Percentiles rank a stretch among this genome's conserved stretches.
Conservation (phyloP, 2,329 filamentous ascomycete species). For the Talaromyces marneffei region DNA sequence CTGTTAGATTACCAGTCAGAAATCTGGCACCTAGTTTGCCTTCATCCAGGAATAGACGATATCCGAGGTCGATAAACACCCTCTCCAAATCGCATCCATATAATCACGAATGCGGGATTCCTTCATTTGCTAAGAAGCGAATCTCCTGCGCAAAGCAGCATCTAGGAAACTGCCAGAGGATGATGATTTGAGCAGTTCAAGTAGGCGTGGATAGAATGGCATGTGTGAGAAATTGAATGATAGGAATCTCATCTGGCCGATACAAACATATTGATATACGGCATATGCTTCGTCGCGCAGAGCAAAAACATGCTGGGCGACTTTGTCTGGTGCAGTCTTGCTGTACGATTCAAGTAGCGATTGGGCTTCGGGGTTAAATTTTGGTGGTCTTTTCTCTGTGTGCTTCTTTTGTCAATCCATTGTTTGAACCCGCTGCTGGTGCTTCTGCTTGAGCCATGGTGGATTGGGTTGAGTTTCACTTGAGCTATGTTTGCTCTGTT, state of each 20-base stretch:
- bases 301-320: slow-evolving; percentile 16
- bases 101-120: slow-evolving; percentile 15
- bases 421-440: not conserved
- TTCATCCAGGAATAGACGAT: slow-evolving; percentile 54
- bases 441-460: not conserved
- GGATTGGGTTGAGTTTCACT: not conserved
- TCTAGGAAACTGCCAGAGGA: slow-evolving; percentile 16
- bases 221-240: slow-evolving; percentile 17
- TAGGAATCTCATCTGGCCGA: slow-evolving; percentile 19
- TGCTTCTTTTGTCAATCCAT: not conserved
- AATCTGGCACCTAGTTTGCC: slow-evolving; percentile 44
- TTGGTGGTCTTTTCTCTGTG: slow-evolving; percentile 4
- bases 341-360: slow-evolving; percentile 17
- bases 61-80: slow-evolving; percentile 50
- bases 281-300: slow-evolving; percentile 18
- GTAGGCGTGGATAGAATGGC: slow-evolving; percentile 13
- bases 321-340: slow-evolving; percentile 15
- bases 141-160: slow-evolving; percentile 19
- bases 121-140: slow-evolving; percentile 16
- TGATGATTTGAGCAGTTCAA: slow-evolving; percentile 13
- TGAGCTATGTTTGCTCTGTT: no score
- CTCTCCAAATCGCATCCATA: slow-evolving; percentile 46
- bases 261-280: slow-evolving; percentile 18
- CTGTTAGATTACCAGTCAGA: slow-evolving; percentile 41
- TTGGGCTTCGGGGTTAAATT: slow-evolving; percentile 19